Evolutionary conservation across 2,329 filamentous ascomycete species (phyloP).

Genomic region (Fusarium camptoceras): DNA sequence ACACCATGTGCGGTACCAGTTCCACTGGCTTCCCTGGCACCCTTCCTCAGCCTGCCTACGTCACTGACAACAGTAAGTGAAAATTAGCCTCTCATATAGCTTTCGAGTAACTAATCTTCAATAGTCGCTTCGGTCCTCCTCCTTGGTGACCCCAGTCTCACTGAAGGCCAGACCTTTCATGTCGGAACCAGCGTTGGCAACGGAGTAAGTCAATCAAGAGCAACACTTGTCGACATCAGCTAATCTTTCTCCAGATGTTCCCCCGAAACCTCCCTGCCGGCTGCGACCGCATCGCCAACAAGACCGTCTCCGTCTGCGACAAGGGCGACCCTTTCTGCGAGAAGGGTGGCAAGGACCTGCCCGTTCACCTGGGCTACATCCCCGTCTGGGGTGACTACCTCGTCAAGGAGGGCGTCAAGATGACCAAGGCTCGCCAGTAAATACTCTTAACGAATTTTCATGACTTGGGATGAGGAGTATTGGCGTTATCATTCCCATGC

Average conservation of each 20-base stretch:
- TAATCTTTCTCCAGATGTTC: conserved; percentile 26
- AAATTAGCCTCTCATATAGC: fast-evolving
- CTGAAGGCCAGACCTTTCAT: conserved; percentile 21
- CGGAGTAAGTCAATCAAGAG: conserved; percentile 20
- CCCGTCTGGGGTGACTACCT: conserved; percentile 40
- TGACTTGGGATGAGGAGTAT: neutral
- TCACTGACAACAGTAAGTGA: conserved; percentile 16
- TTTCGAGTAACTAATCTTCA: neutral
- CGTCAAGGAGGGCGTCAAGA: conserved; percentile 46
- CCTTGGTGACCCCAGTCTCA: conserved; percentile 32
- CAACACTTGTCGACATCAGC: neutral
- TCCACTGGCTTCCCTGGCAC: conserved; percentile 13
- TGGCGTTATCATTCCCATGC: neutral
- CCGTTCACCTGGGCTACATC: conserved; percentile 34
- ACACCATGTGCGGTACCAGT: conserved; percentile 31
- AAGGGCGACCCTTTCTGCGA: conserved; percentile 33
- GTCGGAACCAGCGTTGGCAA: conserved; percentile 27
- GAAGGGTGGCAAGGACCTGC: conserved; percentile 21
- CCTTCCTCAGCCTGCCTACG: neutral
- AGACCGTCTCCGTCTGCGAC: conserved; percentile 37
- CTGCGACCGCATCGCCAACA: conserved; percentile 17
- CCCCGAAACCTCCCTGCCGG: conserved; percentile 19
- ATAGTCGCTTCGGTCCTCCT: conserved; percentile 17
- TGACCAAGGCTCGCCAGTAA: conserved; percentile 4
- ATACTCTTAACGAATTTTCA: neutral